Percentiles rank a stretch among this genome's conserved stretches.
Conservation (phyloP, 2,329 filamentous ascomycete species). For the Diaporthe longicolla region DNA sequence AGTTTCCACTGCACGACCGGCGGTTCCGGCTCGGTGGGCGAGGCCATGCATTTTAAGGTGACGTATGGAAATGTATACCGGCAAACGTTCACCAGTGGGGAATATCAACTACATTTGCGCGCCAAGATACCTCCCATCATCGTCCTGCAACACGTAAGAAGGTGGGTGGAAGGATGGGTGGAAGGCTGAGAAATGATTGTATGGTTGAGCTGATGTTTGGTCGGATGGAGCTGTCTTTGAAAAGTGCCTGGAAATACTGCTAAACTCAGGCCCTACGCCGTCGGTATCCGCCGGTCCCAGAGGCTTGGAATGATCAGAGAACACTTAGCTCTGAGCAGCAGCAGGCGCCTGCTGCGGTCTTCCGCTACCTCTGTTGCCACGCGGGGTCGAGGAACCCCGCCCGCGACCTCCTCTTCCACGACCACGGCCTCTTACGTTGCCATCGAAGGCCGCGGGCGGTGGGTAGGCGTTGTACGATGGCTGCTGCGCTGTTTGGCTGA, state of each 20-base stretch:
- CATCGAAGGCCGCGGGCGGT: conserved; percentile 71
- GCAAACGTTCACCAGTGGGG: not conserved
- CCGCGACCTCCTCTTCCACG: conserved; percentile 53
- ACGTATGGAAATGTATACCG: not conserved
- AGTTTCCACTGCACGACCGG: not conserved
- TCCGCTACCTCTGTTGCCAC: conserved; percentile 41
- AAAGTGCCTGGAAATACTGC: not conserved
- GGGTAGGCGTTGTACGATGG: conserved; percentile 69
- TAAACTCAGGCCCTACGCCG: not conserved
- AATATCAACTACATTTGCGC: not conserved
- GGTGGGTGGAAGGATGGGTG: not conserved
- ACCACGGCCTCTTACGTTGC: conserved; percentile 59
- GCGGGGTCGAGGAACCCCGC: conserved; percentile 38
- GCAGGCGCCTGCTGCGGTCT: conserved; percentile 37
- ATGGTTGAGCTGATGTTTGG: not conserved
- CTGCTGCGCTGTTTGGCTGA: conserved; percentile 28
- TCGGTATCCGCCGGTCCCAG: not conserved
- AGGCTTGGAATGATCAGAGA: not conserved
- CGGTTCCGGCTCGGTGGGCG: not conserved
- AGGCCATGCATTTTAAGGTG: not conserved
- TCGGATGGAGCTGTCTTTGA: not conserved
- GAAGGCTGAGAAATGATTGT: too few relatives aligned
- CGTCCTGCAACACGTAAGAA: not conserved
- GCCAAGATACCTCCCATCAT: not conserved
- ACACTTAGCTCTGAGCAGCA: conserved; percentile 39